Percentiles rank a stretch among this genome's conserved stretches.
phyloP scores from a whole-genome alignment of 495 filamentous ascomycete species.

The Penicillium malachiteum region DNA sequence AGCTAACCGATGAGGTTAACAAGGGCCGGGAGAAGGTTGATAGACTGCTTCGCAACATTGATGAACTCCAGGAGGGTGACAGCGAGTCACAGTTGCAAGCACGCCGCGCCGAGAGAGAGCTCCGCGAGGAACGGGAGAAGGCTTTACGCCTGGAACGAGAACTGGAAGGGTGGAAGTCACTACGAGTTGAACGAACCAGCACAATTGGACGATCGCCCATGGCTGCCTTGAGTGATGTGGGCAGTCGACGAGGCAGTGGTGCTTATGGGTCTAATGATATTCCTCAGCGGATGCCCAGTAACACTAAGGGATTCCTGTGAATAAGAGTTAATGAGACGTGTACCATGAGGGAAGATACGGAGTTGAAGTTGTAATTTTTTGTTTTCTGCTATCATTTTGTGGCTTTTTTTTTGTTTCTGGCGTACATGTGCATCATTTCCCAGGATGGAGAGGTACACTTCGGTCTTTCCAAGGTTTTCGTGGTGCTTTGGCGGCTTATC shows the following conservation, averaged over 20 bases:
- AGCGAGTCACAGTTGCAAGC: constrained; percentile 74
- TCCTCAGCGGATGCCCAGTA: constrained; percentile 48
- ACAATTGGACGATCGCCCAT: constrained; percentile 33
- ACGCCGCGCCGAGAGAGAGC: constrained; percentile 82
- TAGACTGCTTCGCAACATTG: constrained; percentile 82
- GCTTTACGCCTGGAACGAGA: constrained; percentile 80
- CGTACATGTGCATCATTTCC: constrained; percentile 18
- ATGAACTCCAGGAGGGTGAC: constrained; percentile 87
- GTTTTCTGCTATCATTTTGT: constrained; percentile 4
- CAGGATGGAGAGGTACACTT: constrained; percentile 11
- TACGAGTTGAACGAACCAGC: constrained; percentile 61
- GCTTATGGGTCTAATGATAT: constrained; percentile 37
- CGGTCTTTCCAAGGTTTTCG: constrained; percentile 8
- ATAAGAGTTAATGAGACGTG: constrained; percentile 15
- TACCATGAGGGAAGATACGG: constrained; percentile 16
- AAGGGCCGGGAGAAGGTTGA: constrained; percentile 87
- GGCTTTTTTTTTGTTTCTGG: constrained; percentile 12
- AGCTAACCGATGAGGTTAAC: constrained; percentile 77
- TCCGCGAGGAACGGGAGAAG: constrained; percentile 87
- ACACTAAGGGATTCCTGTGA: constrained; percentile 52
- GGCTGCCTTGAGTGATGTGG: constrained; percentile 39
- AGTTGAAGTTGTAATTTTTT: constrained; percentile 15
- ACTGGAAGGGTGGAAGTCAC: constrained; percentile 77
- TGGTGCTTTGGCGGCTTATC: background rate
- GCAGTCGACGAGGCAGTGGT: constrained; percentile 41